Conservation (phyloP, 208 protist species). For the Crithidia fasciculata region DNA sequence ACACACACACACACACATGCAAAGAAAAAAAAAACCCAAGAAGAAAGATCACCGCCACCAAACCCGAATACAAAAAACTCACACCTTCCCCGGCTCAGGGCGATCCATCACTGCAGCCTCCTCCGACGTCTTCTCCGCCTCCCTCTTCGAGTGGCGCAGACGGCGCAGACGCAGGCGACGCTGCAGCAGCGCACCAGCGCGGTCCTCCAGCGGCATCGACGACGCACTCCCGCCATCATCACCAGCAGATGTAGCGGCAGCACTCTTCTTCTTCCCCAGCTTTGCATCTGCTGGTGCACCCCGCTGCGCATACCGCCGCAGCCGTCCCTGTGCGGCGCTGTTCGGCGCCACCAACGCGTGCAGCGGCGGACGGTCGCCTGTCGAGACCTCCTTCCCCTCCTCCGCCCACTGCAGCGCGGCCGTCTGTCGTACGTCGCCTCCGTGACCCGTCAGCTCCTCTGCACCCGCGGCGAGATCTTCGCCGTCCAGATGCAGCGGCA, state of each 20-base stretch:
- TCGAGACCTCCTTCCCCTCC: constrained; percentile 13
- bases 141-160: background rate
- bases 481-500: constrained; percentile 2
- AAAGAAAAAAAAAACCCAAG: constrained; percentile 5
- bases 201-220: background rate
- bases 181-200: constrained; percentile 17
- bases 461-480: constrained; percentile 16
- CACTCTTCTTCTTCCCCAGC: background rate
- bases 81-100: too few species aligned
- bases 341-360: constrained; percentile 22
- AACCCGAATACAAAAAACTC: too few species aligned
- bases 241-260: background rate
- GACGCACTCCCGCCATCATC: background rate
- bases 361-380: constrained; percentile 25
- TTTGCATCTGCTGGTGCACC: background rate
- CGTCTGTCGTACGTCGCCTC: constrained; percentile 1
- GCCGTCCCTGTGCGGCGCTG: constrained; percentile 16
- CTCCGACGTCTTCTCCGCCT: background rate
- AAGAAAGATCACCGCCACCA: background rate
- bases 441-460: constrained; percentile 16
- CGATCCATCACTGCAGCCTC: background rate
- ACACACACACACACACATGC: background rate
- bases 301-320: constrained; percentile 21
- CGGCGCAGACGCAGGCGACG: constrained; percentile 29
- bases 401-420: constrained; percentile 16